phyloP scores from a whole-genome alignment of 805 yeast species.

The Saturnispora kantuleensis region DNA sequence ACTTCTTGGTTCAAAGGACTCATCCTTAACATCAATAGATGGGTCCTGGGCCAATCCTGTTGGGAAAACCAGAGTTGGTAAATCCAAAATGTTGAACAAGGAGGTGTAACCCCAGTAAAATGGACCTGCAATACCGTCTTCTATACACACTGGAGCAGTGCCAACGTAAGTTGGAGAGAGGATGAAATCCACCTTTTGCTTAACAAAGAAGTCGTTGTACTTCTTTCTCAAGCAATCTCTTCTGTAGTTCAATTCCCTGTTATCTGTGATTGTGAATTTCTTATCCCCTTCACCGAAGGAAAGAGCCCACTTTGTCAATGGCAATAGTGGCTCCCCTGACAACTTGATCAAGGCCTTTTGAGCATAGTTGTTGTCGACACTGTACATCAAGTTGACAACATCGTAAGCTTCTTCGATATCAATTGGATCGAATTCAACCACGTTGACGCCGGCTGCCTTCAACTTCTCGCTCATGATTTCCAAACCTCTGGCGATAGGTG shows the following conservation, averaged over 20 bases:
- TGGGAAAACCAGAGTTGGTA: conserved; percentile 58
- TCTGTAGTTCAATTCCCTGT: conserved; percentile 41
- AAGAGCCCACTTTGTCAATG: conserved; percentile 53
- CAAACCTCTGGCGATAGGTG: conserved; percentile 53
- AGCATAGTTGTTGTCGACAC: conserved; percentile 57
- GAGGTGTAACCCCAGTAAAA: conserved; percentile 78
- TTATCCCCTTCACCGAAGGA: conserved; percentile 50
- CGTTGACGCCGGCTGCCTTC: conserved; percentile 46
- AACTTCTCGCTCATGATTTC: conserved; percentile 44
- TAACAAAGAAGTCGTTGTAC: conserved; percentile 43
- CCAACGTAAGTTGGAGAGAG: conserved; percentile 60
- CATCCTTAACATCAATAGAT: conserved; percentile 38
- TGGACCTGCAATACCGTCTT: conserved; percentile 32
- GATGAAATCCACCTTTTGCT: conserved; percentile 52
- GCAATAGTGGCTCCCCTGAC: conserved; percentile 62
- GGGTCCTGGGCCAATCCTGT: conserved; percentile 51
- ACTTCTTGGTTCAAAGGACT: conserved; percentile 32
- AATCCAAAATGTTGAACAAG: conserved; percentile 61
- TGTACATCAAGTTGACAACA: conserved; percentile 46
- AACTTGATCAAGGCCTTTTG: conserved; percentile 41
- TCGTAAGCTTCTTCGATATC: conserved; percentile 49
- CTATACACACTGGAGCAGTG: conserved; percentile 59
- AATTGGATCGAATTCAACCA: conserved; percentile 49
- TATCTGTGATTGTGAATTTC: conserved; percentile 37
- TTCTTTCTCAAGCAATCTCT: conserved; percentile 53